phyloP scores from a whole-genome alignment of 306 rosid species.

The Begonia masoniana region DNA sequence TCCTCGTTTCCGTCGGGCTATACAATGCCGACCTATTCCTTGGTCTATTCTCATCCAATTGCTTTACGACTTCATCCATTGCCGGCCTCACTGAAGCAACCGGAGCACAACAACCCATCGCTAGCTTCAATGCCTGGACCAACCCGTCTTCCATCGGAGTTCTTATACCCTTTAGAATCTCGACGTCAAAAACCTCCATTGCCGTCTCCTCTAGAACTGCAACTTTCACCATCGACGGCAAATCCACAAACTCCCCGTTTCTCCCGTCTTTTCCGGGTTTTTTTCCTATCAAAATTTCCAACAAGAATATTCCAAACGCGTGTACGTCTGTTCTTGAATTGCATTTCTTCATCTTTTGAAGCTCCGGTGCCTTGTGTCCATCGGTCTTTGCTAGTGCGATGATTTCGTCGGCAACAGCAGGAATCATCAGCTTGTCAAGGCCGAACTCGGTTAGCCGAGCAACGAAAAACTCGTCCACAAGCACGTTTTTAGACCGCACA shows the following conservation, averaged over 20 bases:
- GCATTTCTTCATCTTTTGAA: conserved; percentile 90
- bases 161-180: conserved; percentile 73
- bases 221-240: conserved; percentile 87
- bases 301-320: conserved; percentile 71
- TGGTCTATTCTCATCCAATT: conserved; percentile 96
- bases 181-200: conserved; percentile 88
- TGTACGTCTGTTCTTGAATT: conserved; percentile 82
- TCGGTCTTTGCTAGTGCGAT: conserved; percentile 67
- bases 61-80: conserved; percentile 65
- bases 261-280: conserved; percentile 80
- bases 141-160: conserved; percentile 96
- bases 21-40: conserved; percentile 94
- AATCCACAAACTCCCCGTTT: conserved; percentile 51
- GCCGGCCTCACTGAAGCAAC: conserved; percentile 85
- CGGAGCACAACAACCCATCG: conserved; percentile 99
- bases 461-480: conserved; percentile 70
- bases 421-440: conserved; percentile 81
- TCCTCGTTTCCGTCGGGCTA: conserved; percentile 95
- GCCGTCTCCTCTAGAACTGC: conserved; percentile 95
- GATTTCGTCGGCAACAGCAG: conserved; percentile 74
- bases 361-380: conserved; percentile 91
- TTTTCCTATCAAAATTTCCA: conserved; percentile 84
- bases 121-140: conserved; percentile 83
- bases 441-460: conserved; percentile 73
- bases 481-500: conserved; percentile 76